Percentiles rank a stretch among this genome's conserved stretches.
Evolutionary conservation across 805 yeast species (phyloP).

Genomic region (Clavispora vitiphila): DNA sequence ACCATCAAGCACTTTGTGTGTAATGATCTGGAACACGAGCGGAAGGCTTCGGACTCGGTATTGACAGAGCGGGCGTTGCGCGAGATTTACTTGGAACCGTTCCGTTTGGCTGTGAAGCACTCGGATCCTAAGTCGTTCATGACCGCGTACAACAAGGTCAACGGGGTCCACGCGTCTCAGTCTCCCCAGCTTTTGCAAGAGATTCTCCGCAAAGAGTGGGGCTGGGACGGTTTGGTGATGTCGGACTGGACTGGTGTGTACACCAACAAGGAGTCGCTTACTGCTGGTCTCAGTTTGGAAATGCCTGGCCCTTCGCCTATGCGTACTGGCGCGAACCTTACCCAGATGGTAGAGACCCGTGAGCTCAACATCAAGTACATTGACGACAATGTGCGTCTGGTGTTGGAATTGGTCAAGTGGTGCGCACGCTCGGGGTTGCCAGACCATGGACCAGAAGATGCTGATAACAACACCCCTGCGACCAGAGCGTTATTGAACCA

Average conservation of each 20-base stretch:
- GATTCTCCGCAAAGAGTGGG: slow-evolving; percentile 26
- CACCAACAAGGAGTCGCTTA: slow-evolving; percentile 22
- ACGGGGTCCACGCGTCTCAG: slow-evolving; percentile 28
- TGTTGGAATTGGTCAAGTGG: slow-evolving; percentile 23
- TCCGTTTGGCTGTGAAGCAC: slow-evolving; percentile 27
- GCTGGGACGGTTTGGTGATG: slow-evolving; percentile 30
- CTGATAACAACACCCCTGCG: slow-evolving; percentile 20
- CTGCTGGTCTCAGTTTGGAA: slow-evolving; percentile 29
- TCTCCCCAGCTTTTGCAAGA: slow-evolving; percentile 18
- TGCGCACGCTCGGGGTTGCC: slow-evolving; percentile 17
- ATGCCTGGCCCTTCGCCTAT: slow-evolving; percentile 31
- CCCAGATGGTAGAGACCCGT: slow-evolving; percentile 21
- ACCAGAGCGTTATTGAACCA: slow-evolving; percentile 18
- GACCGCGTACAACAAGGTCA: slow-evolving; percentile 29
- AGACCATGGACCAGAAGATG: slow-evolving; percentile 19
- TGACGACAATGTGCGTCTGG: slow-evolving; percentile 24
- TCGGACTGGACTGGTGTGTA: slow-evolving; percentile 32
- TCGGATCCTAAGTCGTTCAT: slow-evolving; percentile 26
- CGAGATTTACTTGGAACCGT: slow-evolving; percentile 31
- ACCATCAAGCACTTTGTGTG: slow-evolving; percentile 30
- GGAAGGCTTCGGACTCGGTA: slow-evolving; percentile 25
- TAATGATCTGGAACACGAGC: slow-evolving; percentile 29
- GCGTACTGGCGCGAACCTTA: slow-evolving; percentile 14
- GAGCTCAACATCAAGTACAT: slow-evolving; percentile 22
- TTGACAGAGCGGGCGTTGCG: slow-evolving; percentile 27